These are phyloP conservation scores for Polymyxa betae DNA, from an alignment of 208 protist genomes.

Conservation along the genomic window DNA sequence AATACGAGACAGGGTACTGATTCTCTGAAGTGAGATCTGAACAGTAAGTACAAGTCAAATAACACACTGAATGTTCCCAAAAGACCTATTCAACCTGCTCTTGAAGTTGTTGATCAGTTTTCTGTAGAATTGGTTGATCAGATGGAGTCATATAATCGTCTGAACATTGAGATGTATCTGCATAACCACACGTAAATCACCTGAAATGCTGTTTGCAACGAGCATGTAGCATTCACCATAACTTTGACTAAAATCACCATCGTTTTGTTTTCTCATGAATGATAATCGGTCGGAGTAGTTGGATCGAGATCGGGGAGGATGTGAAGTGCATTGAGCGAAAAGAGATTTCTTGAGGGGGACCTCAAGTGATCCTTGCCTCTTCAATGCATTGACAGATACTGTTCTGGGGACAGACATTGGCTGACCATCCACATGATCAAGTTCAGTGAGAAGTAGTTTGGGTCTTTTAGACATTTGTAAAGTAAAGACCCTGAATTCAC, in stretches of 20 bases:
- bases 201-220: not conserved
- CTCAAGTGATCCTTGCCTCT: not conserved
- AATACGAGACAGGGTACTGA: conserved; percentile 11
- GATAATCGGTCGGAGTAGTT: not conserved
- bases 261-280: not conserved
- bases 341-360: not conserved
- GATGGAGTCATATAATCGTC: conserved; percentile 50
- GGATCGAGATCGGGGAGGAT: too few species aligned
- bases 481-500: too few species aligned
- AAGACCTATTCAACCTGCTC: not conserved
- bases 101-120: conserved; percentile 24
- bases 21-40: not conserved
- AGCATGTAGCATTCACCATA: not conserved
- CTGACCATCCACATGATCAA: not conserved
- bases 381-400: not conserved
- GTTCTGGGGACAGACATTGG: not conserved
- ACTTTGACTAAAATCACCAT: not conserved
- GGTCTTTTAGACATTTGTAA: conserved; percentile 8
- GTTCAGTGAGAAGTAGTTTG: conserved; percentile 23
- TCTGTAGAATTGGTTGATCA: conserved; percentile 27
- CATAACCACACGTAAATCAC: not conserved
- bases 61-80: not conserved
- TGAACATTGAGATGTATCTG: not conserved
- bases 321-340: conserved; percentile 8
- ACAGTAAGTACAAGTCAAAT: not conserved